Conservation (phyloP, 164 flowering plant genomes). For the Echeveria elegans region DNA sequence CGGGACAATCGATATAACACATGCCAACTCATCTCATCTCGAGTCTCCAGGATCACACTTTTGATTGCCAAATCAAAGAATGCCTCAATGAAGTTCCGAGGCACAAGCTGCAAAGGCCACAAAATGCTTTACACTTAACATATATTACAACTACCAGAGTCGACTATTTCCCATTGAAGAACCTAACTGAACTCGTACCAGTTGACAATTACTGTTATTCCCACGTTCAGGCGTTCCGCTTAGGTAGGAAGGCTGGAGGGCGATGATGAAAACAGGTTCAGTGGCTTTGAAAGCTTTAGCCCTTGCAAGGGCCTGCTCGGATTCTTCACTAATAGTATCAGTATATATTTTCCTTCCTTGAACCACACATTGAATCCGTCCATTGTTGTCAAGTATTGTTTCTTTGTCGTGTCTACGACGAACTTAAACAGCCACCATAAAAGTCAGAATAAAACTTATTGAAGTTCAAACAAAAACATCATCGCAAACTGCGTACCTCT, state of each 20-base stretch:
- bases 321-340: neutral
- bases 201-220: neutral
- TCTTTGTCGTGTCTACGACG: neutral
- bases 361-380: neutral
- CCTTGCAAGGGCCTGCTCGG: neutral
- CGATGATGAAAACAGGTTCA: neutral
- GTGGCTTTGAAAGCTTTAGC: neutral
- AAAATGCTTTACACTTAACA: neutral
- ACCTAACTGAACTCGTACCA: neutral
- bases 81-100: neutral
- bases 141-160: too few species aligned
- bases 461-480: neutral
- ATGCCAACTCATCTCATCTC: neutral
- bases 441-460: neutral
- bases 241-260: neutral
- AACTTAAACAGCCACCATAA: neutral
- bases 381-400: neutral
- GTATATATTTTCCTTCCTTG: neutral
- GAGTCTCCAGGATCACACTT: neutral
- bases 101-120: neutral
- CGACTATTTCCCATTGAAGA: too few species aligned
- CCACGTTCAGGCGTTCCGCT: neutral
- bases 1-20: neutral
- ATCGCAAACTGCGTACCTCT: neutral
- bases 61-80: neutral